A percentile compares a stretch with the other conserved stretches of the same genome.
phyloP scores from a whole-genome alignment of 495 filamentous ascomycete genomes.

The Neurospora discreta region DNA sequence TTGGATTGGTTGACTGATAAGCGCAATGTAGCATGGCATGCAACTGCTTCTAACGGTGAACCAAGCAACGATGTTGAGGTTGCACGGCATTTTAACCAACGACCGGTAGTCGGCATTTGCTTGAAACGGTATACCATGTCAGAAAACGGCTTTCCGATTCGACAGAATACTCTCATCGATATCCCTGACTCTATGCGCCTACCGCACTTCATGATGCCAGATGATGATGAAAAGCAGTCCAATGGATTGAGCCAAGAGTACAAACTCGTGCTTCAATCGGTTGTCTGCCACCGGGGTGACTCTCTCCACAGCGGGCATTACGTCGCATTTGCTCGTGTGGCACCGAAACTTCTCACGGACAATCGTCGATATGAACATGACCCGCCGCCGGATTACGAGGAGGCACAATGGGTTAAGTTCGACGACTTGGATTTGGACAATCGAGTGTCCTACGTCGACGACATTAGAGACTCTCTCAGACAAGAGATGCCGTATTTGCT shows the following conservation, averaged over 20 bases:
- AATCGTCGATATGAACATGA: slow-evolving; percentile 42
- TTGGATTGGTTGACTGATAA: slow-evolving; percentile 28
- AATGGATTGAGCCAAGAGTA: slow-evolving; percentile 50
- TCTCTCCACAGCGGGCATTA: slow-evolving; percentile 92
- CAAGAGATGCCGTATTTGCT: slow-evolving; percentile 89
- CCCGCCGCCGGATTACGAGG: slow-evolving; percentile 40
- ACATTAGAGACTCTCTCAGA: slow-evolving; percentile 58
- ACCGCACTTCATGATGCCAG: slow-evolving; percentile 82
- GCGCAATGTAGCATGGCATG: slow-evolving; percentile 57
- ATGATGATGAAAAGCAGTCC: slow-evolving; percentile 54
- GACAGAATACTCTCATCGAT: slow-evolving; percentile 73
- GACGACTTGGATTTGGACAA: slow-evolving; percentile 60
- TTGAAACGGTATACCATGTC: slow-evolving; percentile 80
- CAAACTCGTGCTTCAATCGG: slow-evolving; percentile 78
- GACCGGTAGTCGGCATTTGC: slow-evolving; percentile 83
- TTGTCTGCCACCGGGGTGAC: slow-evolving; percentile 82
- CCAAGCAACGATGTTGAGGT: slow-evolving; percentile 37
- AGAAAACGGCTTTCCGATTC: slow-evolving; percentile 51
- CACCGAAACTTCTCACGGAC: slow-evolving; percentile 41
- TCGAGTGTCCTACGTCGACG: slow-evolving; percentile 64
- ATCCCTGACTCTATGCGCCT: slow-evolving; percentile 82
- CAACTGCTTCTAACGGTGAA: slow-evolving; percentile 32
- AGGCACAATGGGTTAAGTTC: slow-evolving; percentile 75
- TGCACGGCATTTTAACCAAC: slow-evolving; percentile 38
- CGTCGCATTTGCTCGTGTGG: slow-evolving; percentile 65